Percentiles rank a stretch among this genome's conserved stretches.
These are phyloP conservation scores for Eimeria praecox DNA, from an alignment of 169 alveolate species.

Conservation along the genomic window DNA sequence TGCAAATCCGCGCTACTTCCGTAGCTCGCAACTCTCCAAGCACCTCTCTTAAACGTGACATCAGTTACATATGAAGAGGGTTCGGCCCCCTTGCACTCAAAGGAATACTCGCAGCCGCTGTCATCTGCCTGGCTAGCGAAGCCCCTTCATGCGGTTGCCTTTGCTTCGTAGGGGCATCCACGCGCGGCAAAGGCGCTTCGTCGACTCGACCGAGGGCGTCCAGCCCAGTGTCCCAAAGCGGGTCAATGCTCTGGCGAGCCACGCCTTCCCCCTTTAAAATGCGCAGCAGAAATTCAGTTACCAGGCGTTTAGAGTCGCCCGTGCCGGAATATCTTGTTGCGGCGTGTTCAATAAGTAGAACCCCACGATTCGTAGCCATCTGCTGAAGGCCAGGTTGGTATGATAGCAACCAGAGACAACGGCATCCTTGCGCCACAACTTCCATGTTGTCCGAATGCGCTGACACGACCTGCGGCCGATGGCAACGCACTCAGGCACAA, in stretches of 20 bases:
- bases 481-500: neutral
- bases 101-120: conserved; percentile 58
- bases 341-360: conserved; percentile 64
- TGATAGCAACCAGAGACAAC: conserved; percentile 75
- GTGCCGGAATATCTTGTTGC: conserved; percentile 67
- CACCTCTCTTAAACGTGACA: neutral
- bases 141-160: conserved; percentile 9
- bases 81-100: conserved; percentile 28
- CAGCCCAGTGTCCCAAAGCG: conserved; percentile 78
- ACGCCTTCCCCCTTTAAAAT: conserved; percentile 72
- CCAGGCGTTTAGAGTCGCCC: conserved; percentile 70
- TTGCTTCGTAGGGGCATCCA: conserved; percentile 20
- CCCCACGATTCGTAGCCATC: conserved; percentile 67
- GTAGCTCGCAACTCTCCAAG: neutral
- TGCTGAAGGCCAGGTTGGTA: conserved; percentile 78
- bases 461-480: conserved; percentile 61
- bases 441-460: conserved; percentile 69
- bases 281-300: conserved; percentile 62
- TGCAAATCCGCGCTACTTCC: neutral
- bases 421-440: conserved; percentile 82
- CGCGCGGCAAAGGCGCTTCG: neutral
- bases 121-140: conserved; percentile 67
- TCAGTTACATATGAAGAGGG: conserved; percentile 42
- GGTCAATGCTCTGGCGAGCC: conserved; percentile 73
- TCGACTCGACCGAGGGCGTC: conserved; percentile 18